Evolutionary conservation across 2,329 filamentous ascomycete genomes (phyloP), one percentile per base, ranked within the genome.

Genomic region (Phaeoacremonium minimum): DNA sequence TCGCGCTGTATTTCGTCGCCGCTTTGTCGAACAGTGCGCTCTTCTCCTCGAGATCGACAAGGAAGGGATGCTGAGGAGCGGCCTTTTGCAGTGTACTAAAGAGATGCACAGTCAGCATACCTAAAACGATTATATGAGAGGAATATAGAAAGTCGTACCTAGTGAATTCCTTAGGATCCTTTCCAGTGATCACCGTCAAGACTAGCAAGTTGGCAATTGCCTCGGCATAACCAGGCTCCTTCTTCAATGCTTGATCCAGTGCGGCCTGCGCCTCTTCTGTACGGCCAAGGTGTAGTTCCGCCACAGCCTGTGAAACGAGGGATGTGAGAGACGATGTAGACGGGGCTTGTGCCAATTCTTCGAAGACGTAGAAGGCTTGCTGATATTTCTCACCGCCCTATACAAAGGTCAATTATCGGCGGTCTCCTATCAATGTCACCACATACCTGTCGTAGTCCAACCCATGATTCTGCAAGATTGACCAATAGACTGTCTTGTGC

Each of bases 331-430:
- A 87, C 33, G 87, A 82, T 14, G 87, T 89, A 19, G 86, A 81
- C 3, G 89, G 84, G 18, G 87, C 83, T 56, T 95, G 87, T 5
- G 93, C 91, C 33, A 97, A 78, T 63, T 98, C 93, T 64, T 97
- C 91, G 55, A 88, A 97, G 43, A 97, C 91, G 71, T 98, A 97
- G 65, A 95, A 97, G 14, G 91, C 84, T 56, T 93, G 87, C 56
- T 97, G 93, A 64, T 97, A 97, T 60, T 88, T 93, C 50, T 95
- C 89, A 48, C 90, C 90, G 55, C 91, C 91, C 85, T 95, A 43
- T 17, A 36, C 3, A 15, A 15, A 9, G 12, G 20, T 30, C 18
- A 19, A n/a, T n/a, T n/a, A n/a, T n/a, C n/a, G n/a, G n/a, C n/a
- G n/a, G n/a, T n/a, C n/a, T 26, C 22, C 9, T 15, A 18, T 5